These are phyloP conservation scores for Vitis rupestris DNA, from an alignment of 164 flowering plant species.

Conservation along the genomic window DNA sequence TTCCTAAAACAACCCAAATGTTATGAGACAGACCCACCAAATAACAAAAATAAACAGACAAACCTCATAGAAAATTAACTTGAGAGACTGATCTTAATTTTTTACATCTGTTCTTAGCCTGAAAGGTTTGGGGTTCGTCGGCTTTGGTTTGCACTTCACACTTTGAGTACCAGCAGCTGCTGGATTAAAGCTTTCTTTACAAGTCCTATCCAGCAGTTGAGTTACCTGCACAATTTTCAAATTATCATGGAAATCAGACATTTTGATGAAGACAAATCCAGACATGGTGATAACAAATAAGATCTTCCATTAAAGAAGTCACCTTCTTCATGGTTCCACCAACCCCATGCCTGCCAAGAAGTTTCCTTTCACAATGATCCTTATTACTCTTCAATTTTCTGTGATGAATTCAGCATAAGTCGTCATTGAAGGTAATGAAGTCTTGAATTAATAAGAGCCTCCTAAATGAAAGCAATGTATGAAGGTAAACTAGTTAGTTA, in stretches of 20 bases:
- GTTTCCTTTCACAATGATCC: conserved; percentile 20
- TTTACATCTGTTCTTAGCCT: conserved; percentile 73
- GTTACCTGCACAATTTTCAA: conserved; percentile 29
- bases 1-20: conserved; percentile 46
- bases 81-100: too few species aligned
- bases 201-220: conserved; percentile 20
- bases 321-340: conserved; percentile 32
- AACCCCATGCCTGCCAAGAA: conserved; percentile 17
- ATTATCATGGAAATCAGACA: neutral
- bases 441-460: too few species aligned
- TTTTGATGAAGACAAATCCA: neutral
- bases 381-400: conserved; percentile 27
- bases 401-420: conserved; percentile 17
- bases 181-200: conserved; percentile 27
- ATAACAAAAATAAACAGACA: too few species aligned
- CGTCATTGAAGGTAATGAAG: neutral
- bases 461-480: neutral
- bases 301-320: neutral
- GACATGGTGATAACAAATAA: neutral
- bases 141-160: conserved; percentile 55
- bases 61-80: too few species aligned
- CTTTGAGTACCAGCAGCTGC: conserved; percentile 32
- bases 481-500: neutral
- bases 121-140: conserved; percentile 89
- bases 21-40: neutral